These are phyloP conservation scores for Yarrowia sp. DNA, from an alignment of 805 yeast genomes.

Conservation along the genomic window DNA sequence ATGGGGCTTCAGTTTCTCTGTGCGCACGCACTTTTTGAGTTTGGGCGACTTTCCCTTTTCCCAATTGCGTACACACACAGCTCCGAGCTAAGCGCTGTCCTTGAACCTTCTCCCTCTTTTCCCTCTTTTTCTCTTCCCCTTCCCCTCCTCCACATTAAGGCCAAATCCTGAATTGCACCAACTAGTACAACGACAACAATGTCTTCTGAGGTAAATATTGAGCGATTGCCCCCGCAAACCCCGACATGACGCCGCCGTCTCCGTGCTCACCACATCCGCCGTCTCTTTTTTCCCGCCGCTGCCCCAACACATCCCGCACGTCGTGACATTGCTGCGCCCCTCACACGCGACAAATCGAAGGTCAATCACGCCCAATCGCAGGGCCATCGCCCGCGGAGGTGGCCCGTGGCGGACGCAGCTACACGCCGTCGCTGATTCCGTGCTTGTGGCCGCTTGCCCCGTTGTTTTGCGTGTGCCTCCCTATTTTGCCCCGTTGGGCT, in stretches of 20 bases:
- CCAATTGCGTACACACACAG: slow-evolving; percentile 24
- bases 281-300: neutral
- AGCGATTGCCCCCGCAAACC: slow-evolving; percentile 12
- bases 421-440: neutral
- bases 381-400: slow-evolving; percentile 1
- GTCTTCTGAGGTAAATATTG: slow-evolving; percentile 27
- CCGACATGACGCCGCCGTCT: neutral
- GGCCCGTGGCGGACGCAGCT: neutral
- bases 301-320: slow-evolving; percentile 6
- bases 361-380: slow-evolving; percentile 13
- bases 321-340: slow-evolving; percentile 27
- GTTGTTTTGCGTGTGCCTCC: neutral
- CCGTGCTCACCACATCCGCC: neutral
- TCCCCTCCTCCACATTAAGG: slow-evolving; percentile 28
- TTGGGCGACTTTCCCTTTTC: slow-evolving; percentile 22
- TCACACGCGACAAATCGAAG: slow-evolving; percentile 21
- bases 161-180: slow-evolving; percentile 25
- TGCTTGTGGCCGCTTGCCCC: neutral
- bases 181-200: slow-evolving; percentile 26
- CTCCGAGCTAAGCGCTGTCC: slow-evolving; percentile 22
- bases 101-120: slow-evolving; percentile 27
- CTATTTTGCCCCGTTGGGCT: slow-evolving; percentile 19
- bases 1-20: neutral
- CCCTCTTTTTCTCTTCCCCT: slow-evolving; percentile 27
- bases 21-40: slow-evolving; percentile 16